Conservation (phyloP, 2,329 filamentous ascomycete genomes). For the Sordariomycetes sp. region DNA sequence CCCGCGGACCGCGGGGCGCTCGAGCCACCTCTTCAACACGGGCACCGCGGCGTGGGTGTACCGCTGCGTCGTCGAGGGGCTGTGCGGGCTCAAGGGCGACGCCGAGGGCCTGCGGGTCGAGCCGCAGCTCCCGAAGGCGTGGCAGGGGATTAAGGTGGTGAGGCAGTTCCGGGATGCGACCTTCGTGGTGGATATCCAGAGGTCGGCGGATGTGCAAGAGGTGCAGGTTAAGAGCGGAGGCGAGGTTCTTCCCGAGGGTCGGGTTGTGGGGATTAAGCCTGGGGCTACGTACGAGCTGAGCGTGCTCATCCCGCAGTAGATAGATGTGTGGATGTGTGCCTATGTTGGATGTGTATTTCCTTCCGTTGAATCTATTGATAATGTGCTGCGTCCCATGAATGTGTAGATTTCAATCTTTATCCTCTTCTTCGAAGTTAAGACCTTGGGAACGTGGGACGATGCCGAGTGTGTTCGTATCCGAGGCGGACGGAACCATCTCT, state of each 20-base stretch:
- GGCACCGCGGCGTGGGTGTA: slow-evolving; percentile 48
- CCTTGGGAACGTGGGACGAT: too few relatives aligned
- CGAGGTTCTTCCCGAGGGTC: slow-evolving; percentile 23
- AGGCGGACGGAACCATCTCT: too few relatives aligned
- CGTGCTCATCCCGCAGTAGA: slow-evolving; percentile 15
- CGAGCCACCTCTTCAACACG: slow-evolving; percentile 47
- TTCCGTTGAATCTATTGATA: too few relatives aligned
- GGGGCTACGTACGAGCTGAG: slow-evolving; percentile 33
- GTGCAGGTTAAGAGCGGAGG: slow-evolving; percentile 28
- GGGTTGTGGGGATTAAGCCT: slow-evolving; percentile 27
- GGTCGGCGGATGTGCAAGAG: slow-evolving; percentile 23
- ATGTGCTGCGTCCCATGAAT: too few relatives aligned
- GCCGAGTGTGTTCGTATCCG: too few relatives aligned
- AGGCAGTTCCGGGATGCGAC: slow-evolving; percentile 39
- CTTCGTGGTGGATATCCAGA: slow-evolving; percentile 33
- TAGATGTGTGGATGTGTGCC: neutral
- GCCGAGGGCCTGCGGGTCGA: slow-evolving; percentile 31
- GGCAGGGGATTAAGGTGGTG: slow-evolving; percentile 34
- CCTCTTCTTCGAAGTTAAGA: too few relatives aligned
- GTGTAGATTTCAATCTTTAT: too few relatives aligned
- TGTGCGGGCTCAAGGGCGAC: slow-evolving; percentile 42
- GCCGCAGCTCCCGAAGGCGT: slow-evolving; percentile 39
- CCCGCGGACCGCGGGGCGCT: slow-evolving; percentile 41
- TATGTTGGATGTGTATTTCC: neutral
- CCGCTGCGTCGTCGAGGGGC: slow-evolving; percentile 41